phyloP scores from a whole-genome alignment of 306 rosid genomes.

The Trifolium repens region DNA sequence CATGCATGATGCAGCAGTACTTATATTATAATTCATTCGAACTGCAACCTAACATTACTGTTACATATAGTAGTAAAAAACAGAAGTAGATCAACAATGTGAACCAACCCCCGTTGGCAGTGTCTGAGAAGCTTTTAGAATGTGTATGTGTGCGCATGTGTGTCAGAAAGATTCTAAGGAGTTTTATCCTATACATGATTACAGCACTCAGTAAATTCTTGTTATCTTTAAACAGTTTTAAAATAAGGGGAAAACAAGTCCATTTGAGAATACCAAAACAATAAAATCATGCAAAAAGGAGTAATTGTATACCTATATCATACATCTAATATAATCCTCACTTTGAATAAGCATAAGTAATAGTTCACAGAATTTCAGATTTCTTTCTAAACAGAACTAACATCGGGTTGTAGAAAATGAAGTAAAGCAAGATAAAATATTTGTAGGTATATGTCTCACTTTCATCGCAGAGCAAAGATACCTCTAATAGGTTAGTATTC shows the following conservation, averaged over 20 bases:
- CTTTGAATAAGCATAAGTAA: constrained; percentile 27
- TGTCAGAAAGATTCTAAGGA: neutral
- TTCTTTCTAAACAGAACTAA: constrained; percentile 28
- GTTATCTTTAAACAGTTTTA: constrained; percentile 8
- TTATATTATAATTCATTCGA: no score
- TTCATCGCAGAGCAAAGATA: constrained; percentile 19
- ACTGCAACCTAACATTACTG: no score
- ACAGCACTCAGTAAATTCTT: constrained; percentile 17
- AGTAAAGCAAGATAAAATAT: constrained; percentile 5
- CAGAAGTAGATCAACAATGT: no score
- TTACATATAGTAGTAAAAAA: no score
- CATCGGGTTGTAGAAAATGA: constrained; percentile 3
- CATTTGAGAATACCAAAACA: constrained; percentile 26
- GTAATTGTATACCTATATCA: neutral
- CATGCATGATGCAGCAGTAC: no score
- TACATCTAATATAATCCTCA: constrained; percentile 31
- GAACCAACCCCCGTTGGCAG: no score
- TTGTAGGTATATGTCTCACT: constrained; percentile 12
- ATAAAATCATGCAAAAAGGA: constrained; percentile 17
- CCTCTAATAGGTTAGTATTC: constrained; percentile 21
- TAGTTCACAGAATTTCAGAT: constrained; percentile 19
- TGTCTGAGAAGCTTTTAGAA: neutral
- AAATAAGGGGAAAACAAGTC: neutral
- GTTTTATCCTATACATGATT: constrained; percentile 1
- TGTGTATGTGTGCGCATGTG: neutral